A percentile compares a stretch with the other conserved stretches of the same genome.
Conservation (phyloP, 768 basidiomycete species). For the Phanerochaete sordida region DNA sequence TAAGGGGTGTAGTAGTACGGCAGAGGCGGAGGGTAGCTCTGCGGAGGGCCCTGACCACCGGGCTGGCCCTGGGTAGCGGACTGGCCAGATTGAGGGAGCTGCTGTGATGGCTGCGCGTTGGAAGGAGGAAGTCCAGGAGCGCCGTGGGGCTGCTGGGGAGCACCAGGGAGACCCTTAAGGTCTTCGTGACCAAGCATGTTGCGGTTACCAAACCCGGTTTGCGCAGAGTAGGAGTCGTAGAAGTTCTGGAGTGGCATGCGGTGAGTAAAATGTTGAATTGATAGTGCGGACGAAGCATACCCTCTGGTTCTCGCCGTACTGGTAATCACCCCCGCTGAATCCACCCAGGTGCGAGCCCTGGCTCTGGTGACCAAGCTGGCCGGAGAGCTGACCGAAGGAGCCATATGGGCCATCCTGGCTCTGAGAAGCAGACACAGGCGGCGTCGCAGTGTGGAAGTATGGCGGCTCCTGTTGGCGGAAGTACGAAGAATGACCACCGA, state of each 20-base stretch:
- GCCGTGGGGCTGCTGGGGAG: conserved; percentile 45
- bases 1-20: conserved; percentile 59
- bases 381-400: conserved; percentile 58
- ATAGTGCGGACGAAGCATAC: conserved; percentile 35
- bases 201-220: conserved; percentile 59
- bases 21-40: conserved; percentile 57
- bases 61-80: conserved; percentile 53
- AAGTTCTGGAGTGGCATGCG: conserved; percentile 46
- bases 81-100: conserved; percentile 46
- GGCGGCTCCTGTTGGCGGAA: conserved; percentile 71
- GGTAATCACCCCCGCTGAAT: conserved; percentile 66
- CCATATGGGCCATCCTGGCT: conserved; percentile 61
- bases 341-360: conserved; percentile 46
- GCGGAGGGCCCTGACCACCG: conserved; percentile 60
- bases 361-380: conserved; percentile 56
- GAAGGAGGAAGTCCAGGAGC: conserved; percentile 49
- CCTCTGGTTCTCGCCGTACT: conserved; percentile 61
- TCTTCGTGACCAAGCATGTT: conserved; percentile 72
- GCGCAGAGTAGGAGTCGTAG: conserved; percentile 73
- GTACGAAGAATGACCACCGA: conserved; percentile 52
- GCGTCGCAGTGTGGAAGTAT: conserved; percentile 78
- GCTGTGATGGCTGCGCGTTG: conserved; percentile 51
- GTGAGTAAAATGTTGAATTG: not conserved
- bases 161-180: conserved; percentile 61
- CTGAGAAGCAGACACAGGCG: conserved; percentile 52